Evolutionary conservation across 306 rosid genomes (phyloP).

Genomic region (Lablab purpureus): DNA sequence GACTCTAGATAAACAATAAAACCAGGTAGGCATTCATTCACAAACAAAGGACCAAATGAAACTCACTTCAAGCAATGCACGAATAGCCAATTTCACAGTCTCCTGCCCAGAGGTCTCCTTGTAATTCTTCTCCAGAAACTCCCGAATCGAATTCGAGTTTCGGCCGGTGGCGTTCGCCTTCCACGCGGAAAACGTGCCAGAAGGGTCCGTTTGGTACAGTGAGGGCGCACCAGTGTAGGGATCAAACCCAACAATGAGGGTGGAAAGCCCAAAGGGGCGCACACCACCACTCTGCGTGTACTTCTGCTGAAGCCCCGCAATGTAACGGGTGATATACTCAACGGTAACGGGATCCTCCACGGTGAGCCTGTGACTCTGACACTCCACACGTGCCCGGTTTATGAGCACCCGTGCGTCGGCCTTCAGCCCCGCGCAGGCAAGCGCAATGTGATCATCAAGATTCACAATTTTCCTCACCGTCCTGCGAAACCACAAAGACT

Average conservation of each 20-base stretch:
- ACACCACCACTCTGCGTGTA: conserved; percentile 99
- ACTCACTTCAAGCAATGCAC: conserved; percentile 91
- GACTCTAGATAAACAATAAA: no score
- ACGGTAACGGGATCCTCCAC: conserved; percentile 97
- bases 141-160: conserved; percentile 92
- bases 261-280: conserved; percentile 96
- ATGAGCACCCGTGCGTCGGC: conserved; percentile 97
- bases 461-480: conserved; percentile 58
- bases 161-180: conserved; percentile 96
- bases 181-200: conserved; percentile 98
- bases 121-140: conserved; percentile 92
- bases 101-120: conserved; percentile 92
- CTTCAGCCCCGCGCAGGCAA: conserved; percentile 97
- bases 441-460: conserved; percentile 64
- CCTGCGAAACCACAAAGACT: conserved; percentile 39
- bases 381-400: conserved; percentile 89
- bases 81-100: conserved; percentile 89
- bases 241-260: conserved; percentile 93
- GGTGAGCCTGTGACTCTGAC: conserved; percentile 94
- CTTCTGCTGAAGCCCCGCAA: conserved; percentile 98
- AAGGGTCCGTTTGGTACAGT: conserved; percentile 94
- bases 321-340: conserved; percentile 91
- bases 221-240: conserved; percentile 77
- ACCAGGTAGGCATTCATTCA: no score
- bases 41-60: conserved; percentile 13